Evolutionary conservation across 352 stramenopile genomes (phyloP).

Genomic region (Globisporangium okanoganense): DNA sequence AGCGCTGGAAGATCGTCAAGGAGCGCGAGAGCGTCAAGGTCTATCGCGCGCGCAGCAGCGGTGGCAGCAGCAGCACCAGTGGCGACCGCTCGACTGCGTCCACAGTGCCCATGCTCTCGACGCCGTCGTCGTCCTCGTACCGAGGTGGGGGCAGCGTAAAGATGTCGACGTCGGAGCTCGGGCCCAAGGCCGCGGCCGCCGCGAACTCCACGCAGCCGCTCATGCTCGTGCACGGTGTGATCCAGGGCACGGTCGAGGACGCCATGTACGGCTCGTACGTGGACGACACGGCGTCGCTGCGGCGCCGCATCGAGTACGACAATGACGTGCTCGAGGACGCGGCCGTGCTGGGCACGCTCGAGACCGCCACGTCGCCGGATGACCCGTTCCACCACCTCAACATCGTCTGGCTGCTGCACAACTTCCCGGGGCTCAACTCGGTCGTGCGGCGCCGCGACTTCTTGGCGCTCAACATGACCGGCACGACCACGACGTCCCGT

Average conservation of each 20-base stretch:
- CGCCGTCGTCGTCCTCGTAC: slow-evolving; percentile 15
- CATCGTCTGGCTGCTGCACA: slow-evolving; percentile 37
- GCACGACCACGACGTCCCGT: slow-evolving; percentile 30
- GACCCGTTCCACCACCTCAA: slow-evolving; percentile 60
- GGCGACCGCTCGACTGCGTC: too few species aligned
- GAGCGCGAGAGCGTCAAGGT: slow-evolving; percentile 29
- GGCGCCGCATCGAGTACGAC: slow-evolving; percentile 26
- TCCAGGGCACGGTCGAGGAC: slow-evolving; percentile 47
- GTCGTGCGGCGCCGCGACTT: slow-evolving; percentile 44
- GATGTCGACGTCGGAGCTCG: slow-evolving; percentile 22
- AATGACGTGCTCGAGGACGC: slow-evolving; percentile 51
- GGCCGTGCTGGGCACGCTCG: slow-evolving; percentile 41
- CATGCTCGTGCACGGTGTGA: slow-evolving; percentile 26
- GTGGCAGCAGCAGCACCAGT: not conserved
- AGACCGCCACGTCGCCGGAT: slow-evolving; percentile 25
- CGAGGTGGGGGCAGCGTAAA: not conserved
- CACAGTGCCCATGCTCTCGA: not conserved
- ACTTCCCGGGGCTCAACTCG: slow-evolving; percentile 25
- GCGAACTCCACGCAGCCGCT: slow-evolving; percentile 36
- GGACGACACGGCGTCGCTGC: slow-evolving; percentile 36
- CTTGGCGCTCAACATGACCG: slow-evolving; percentile 35
- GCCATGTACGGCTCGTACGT: slow-evolving; percentile 41
- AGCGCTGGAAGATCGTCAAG: slow-evolving; percentile 39
- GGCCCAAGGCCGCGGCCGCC: slow-evolving; percentile 35
- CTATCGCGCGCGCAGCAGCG: slow-evolving; percentile 21